Base-by-base conservation (phyloP, 2,329 filamentous ascomycete species). In the Alternaria metachromatica region DNA sequence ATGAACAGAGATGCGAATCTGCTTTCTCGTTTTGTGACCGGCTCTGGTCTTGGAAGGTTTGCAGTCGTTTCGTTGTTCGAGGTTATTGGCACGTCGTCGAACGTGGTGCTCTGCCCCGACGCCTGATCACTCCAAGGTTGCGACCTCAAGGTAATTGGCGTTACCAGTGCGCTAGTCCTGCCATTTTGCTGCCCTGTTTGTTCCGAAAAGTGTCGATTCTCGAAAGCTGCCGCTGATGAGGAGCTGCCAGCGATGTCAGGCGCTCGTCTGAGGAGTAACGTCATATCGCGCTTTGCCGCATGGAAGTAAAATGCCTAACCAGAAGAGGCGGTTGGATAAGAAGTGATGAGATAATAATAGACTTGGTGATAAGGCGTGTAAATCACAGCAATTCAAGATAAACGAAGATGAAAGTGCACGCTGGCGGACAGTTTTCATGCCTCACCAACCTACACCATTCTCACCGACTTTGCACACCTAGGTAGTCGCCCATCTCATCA, bases 1-100 rank as follows among this genome's bases (percentile, higher is more conserved):
- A 72, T 65, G n/a, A 70, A 64, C 6, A 72, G 62, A 1, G 67
- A 70, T 8, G 66, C 66, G 5, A 70, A 60, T 10, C 68, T 54
- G 18, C 63, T 65, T 25, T 70, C 66, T 15, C 63, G 64, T 21
- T 67, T 67, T 54, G 60, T 57, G 6, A 57, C 60, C 46, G 61
- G 58, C 44, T 48, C 61, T 43, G 33, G 46, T 49, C 25, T 62
- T 26, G 55, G 10, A 2, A 41, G 28, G 21, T 44, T 18, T 18
- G 56, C 53, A 15, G 60, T 43, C 18, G 48, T 10, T 18, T 28
- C 44, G n/a, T 33, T 55, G 20, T 43, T 53, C 4, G 53, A 57
- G 26, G 21, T 30, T 11, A 20, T 54, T 26, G 49, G 44, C n/a
- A 15, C 30, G 37, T 51, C 23, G 48, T 21, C 43, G 6, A 33